Percentiles rank a stretch among this genome's conserved stretches.
Conservation (phyloP, 192 early-diverging fungal species). For the Mortierella hygrophila region DNA sequence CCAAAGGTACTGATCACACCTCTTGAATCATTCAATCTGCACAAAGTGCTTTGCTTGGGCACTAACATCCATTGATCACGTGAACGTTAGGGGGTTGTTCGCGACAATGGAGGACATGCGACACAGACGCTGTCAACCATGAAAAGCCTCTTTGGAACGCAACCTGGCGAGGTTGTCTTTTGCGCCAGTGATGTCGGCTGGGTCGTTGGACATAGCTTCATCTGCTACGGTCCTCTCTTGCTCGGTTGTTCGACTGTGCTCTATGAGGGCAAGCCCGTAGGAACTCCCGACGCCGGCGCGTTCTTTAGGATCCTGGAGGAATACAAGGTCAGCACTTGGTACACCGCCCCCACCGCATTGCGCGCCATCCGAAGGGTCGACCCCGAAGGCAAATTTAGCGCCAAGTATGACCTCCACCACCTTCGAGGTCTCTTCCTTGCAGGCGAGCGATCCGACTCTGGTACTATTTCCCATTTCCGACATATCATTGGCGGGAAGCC, state of each 20-base stretch:
- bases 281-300: constrained; percentile 82
- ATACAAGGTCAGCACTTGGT: constrained; percentile 80
- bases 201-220: constrained; percentile 89
- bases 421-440: constrained; percentile 80
- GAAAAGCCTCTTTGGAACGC: constrained; percentile 78
- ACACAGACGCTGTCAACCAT: constrained; percentile 75
- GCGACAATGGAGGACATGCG: constrained; percentile 76
- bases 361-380: constrained; percentile 87
- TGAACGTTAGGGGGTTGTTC: constrained; percentile 61
- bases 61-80: too few species aligned
- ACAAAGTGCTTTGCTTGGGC: too few species aligned
- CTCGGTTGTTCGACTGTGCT: constrained; percentile 82
- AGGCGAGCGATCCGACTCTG: constrained; percentile 87
- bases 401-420: constrained; percentile 70
- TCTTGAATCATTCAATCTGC: too few species aligned
- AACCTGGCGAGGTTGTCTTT: constrained; percentile 82
- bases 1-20: constrained; percentile 75
- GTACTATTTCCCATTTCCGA: constrained; percentile 73
- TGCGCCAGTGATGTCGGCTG: constrained; percentile 90
- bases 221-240: constrained; percentile 85
- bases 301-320: constrained; percentile 85
- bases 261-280: constrained; percentile 90
- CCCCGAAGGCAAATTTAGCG: constrained; percentile 69
- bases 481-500: constrained; percentile 61
- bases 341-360: constrained; percentile 89